phyloP scores from a whole-genome alignment of 2,329 filamentous ascomycete species.

The Monosporascus sp. region DNA sequence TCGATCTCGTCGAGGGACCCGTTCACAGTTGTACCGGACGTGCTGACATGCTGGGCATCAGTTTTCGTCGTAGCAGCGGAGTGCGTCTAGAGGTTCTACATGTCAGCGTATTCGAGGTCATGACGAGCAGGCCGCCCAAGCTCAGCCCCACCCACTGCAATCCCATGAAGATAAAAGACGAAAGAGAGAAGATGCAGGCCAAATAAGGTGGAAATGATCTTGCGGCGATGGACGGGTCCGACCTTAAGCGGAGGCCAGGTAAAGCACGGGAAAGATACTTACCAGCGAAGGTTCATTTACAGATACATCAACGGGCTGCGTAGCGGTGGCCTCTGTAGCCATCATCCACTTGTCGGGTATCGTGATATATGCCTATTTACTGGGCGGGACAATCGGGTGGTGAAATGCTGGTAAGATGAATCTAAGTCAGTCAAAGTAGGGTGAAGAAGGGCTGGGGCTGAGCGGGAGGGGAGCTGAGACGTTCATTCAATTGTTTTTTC shows the following conservation, averaged over 20 bases:
- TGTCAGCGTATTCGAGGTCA: slow-evolving; percentile 1
- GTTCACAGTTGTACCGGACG: slow-evolving; percentile 41
- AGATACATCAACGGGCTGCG: slow-evolving; percentile 28
- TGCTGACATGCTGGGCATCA: slow-evolving; percentile 43
- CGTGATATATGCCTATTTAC: slow-evolving; percentile 12
- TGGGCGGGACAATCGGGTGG: neutral
- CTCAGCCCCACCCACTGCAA: neutral
- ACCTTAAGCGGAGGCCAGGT: neutral
- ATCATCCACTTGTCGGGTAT: slow-evolving; percentile 26
- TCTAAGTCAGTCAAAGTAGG: neutral
- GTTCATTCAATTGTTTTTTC: neutral
- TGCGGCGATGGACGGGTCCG: neutral
- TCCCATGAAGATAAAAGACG: neutral
- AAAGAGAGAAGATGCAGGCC: neutral
- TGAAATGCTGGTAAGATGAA: neutral
- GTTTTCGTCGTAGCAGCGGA: slow-evolving; percentile 27
- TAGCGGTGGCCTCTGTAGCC: slow-evolving; percentile 28
- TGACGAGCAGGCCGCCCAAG: neutral
- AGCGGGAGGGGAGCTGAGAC: neutral
- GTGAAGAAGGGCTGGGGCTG: neutral
- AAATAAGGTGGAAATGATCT: neutral
- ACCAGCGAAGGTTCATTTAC: slow-evolving; percentile 26
- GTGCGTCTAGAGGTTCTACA: slow-evolving; percentile 18
- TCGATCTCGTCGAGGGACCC: slow-evolving; percentile 48
- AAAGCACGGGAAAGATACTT: slow-evolving; percentile 15